Evolutionary conservation across 2,329 filamentous ascomycete genomes (phyloP), one percentile per base, ranked within the genome.

Genomic region (Penicillium sp.): DNA sequence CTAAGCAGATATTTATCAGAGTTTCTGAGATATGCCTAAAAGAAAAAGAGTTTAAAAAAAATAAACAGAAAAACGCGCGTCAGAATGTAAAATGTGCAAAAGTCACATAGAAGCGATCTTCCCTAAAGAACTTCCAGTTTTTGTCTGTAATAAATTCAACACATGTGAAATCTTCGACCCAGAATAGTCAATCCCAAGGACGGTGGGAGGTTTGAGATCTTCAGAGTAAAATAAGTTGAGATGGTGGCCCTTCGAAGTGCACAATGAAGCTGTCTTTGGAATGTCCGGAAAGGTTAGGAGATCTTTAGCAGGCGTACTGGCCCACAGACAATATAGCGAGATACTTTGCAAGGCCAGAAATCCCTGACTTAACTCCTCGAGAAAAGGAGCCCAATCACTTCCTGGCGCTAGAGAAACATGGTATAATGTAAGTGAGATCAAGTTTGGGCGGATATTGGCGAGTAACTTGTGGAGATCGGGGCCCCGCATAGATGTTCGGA

Each of bases 241-340:
- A 23, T 50, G 38, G 17, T 65, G 59, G 13, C 38, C 56, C 0
- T 54, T 54, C 2, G 33, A 37, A 12, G 38, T 40, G 19, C 49
- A 62, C 3, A 60, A 15, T 3, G 31, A 33, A 4, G 57, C 42
- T 4, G 37, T 51, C 27, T 65, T 65, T 25, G 51, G 43, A 27
- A 67, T 55, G 40, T 64, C 61, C 1, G 64, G 64, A 38, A 67
- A 67, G 6, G 55, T 56, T 13, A 66, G n/a, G 5, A 67, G 33
- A 35, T 59, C 56, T 17, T 62, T 63, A 15, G 56, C 55, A n/a
- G 62, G 59, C 17, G 59, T 53, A 13, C 54, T 61, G 6, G 57
- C 56, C 65, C 65, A 67, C 9, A 67, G 40, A 47, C 64, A 66
- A 37, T 66, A 65, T 13, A 67, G 49, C 19, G 65, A 67, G 13